Evolutionary conservation across 768 basidiomycete genomes (phyloP), one percentile per base, ranked within the genome.

Genomic region (Tulasnella sp.): DNA sequence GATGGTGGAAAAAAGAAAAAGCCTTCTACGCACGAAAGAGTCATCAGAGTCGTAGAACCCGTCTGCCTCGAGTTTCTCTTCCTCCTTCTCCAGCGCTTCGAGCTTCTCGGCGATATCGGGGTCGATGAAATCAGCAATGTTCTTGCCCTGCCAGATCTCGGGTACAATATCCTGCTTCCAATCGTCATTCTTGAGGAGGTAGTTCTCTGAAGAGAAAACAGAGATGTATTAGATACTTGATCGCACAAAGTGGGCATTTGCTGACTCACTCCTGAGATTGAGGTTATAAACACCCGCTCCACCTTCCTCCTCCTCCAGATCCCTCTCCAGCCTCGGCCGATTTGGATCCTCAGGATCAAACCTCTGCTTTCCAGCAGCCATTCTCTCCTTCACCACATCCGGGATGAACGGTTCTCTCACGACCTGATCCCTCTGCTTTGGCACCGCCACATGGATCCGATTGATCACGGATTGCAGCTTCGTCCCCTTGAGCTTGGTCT

Each of bases 141-240:
- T 99, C 80, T 97, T 97, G 73, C 96, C 96, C 65, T 97, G 83
- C 84, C 91, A 83, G 67, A 99, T 89, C 70, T 99, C 96, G n/a
- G 96, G 96, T n/a, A 98, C 86, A 64, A 81, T 77, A 68, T 99
- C 96, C 74, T 82, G 76, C 75, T 96, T 99, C 96, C 96, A 99
- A 45, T 88, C 85, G 38, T 87, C 82, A 68, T 96, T 83, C 22
- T 82, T 77, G 60, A 99, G 82, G 25, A 96, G 59, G 73, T 96
- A 98, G 70, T 90, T 80, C 78, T 91, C 93, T 97, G 73, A 49
- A 64, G 46, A 15, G 56, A 25, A 25, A 42, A n/a, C 21, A 49
- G 45, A 61, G 10, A 65, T 24, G 17, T 22, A 8, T 1, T 7
- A n/a, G n/a, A 17, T 29, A 29, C 1, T 29, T 29, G 53, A 30